phyloP scores from a whole-genome alignment of 352 stramenopile genomes.

The Phytopythium aichiense region DNA sequence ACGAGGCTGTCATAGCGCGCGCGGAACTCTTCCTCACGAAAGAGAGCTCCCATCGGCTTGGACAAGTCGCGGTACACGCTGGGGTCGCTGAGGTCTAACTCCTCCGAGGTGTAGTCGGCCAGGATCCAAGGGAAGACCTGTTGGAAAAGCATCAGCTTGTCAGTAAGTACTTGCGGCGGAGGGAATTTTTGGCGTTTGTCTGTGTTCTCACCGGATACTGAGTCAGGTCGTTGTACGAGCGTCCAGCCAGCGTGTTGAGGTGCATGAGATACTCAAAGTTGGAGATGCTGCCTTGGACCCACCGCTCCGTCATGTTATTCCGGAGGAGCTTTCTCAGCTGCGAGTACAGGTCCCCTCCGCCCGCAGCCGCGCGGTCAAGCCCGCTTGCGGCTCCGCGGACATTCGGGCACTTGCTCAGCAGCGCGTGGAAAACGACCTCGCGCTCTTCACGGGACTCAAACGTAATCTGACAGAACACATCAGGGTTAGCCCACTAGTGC shows the following conservation, averaged over 20 bases:
- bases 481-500: background rate
- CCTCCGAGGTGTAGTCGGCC: conserved; percentile 91
- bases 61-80: conserved; percentile 93
- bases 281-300: conserved; percentile 63
- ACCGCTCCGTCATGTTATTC: conserved; percentile 78
- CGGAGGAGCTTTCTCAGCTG: conserved; percentile 62
- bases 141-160: background rate
- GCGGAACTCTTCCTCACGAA: conserved; percentile 82
- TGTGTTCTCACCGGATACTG: conserved; percentile 90
- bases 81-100: conserved; percentile 92
- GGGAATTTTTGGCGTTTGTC: background rate
- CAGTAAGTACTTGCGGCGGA: background rate
- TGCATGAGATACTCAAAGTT: conserved; percentile 97
- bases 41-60: conserved; percentile 97
- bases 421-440: conserved; percentile 67
- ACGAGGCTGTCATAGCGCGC: conserved; percentile 57
- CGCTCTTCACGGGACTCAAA: conserved; percentile 60
- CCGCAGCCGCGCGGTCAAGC: conserved; percentile 40
- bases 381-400: conserved; percentile 61
- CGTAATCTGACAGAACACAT: conserved; percentile 34
- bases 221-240: conserved; percentile 97
- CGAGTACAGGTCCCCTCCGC: conserved; percentile 54
- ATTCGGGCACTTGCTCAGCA: conserved; percentile 69
- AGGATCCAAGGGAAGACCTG: conserved; percentile 97
- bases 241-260: conserved; percentile 94